These are phyloP conservation scores for Lonicera japonica DNA, from an alignment of 129 eudicot species.

Conservation along the genomic window DNA sequence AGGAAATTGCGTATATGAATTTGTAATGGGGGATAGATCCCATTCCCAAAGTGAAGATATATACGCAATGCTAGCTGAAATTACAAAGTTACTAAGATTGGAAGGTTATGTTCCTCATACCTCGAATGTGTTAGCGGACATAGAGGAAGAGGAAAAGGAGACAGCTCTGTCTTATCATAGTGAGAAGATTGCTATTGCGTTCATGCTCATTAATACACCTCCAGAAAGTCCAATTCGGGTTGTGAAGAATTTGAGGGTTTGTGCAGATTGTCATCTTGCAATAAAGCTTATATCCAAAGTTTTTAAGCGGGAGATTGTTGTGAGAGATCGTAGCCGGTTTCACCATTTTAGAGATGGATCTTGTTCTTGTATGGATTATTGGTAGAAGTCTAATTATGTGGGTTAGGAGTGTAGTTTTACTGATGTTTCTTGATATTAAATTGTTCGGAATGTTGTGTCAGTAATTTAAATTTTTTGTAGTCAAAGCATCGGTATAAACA, in stretches of 20 bases:
- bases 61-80: constrained; percentile 58
- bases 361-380: no score
- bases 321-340: constrained; percentile 88
- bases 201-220: constrained; percentile 69
- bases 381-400: no score
- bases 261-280: no score
- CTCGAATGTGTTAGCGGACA: constrained; percentile 71
- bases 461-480: no score
- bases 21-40: constrained; percentile 76
- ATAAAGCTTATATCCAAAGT: constrained; percentile 70
- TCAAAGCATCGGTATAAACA: no score
- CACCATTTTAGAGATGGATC: no score
- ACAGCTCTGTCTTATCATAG: constrained; percentile 81
- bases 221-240: no score
- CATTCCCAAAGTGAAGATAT: constrained; percentile 65
- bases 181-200: constrained; percentile 95
- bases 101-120: constrained; percentile 85
- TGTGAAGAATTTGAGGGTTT: no score
- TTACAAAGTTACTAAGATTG: constrained; percentile 50
- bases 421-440: no score
- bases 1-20: constrained; percentile 60
- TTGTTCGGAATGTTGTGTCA: no score
- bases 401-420: no score
- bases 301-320: constrained; percentile 73
- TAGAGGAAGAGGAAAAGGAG: constrained; percentile 95